phyloP scores from a whole-genome alignment of 371 early-diverging fungal species.

The Rhizopus delemar region DNA sequence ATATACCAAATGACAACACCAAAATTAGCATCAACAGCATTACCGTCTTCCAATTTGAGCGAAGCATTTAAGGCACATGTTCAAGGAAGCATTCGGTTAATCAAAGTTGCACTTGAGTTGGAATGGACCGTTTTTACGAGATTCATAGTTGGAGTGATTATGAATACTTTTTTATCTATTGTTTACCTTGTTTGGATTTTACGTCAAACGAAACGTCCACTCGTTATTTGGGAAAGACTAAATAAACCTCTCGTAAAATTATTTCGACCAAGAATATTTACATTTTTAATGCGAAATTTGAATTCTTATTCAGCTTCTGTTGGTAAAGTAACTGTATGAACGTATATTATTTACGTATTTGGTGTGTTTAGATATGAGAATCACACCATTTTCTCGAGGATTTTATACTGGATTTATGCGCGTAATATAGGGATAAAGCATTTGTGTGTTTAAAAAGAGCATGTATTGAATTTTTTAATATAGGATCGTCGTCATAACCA shows the following conservation, averaged over 20 bases:
- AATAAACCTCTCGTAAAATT: conserved; percentile 47
- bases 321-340: conserved; percentile 23
- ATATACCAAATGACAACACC: no score
- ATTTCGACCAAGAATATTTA: conserved; percentile 46
- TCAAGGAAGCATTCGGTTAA: conserved; percentile 33
- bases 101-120: conserved; percentile 40
- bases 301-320: conserved; percentile 48
- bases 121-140: conserved; percentile 55
- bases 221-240: conserved; percentile 48
- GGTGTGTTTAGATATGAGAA: conserved; percentile 37
- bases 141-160: conserved; percentile 41
- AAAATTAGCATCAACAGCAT: no score
- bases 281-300: conserved; percentile 31
- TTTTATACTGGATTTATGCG: conserved; percentile 55
- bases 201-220: conserved; percentile 41
- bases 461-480: background rate
- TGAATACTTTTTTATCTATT: conserved; percentile 37
- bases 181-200: conserved; percentile 43
- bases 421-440: conserved; percentile 21
- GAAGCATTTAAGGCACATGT: conserved; percentile 41
- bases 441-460: background rate
- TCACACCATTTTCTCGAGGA: conserved; percentile 48
- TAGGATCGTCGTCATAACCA: conserved; percentile 34
- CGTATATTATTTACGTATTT: background rate
- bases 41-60: conserved; percentile 15